Evolutionary conservation across 179 eudicot genomes (phyloP).

Genomic region (Heliamphora pulchella): DNA sequence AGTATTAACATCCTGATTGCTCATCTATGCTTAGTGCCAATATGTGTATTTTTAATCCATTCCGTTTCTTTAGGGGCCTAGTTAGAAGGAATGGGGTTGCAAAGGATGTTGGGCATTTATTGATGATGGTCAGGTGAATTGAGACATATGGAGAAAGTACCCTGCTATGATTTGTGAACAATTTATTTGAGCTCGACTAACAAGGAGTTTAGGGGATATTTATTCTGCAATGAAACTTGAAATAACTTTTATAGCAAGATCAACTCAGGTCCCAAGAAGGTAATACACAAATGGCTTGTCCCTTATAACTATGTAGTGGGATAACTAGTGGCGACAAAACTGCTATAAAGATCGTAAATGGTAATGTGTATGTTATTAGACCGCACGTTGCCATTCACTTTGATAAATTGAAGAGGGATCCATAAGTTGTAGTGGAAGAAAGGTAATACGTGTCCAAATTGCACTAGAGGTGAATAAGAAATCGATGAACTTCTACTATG

Average conservation of each 20-base stretch:
- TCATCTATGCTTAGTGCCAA: background rate
- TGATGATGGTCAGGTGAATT: background rate
- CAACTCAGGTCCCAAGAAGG: background rate
- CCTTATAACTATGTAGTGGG: no score
- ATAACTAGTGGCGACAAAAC: background rate
- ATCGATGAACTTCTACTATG: background rate
- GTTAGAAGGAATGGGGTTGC: background rate
- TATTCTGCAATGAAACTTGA: background rate
- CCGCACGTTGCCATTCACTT: no score
- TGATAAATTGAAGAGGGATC: no score
- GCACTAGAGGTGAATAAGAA: no score
- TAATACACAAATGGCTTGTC: no score
- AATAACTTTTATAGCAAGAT: background rate
- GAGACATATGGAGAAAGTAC: background rate
- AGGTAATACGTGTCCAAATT: no score
- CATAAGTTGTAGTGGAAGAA: no score
- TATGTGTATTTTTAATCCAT: background rate
- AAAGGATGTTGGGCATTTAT: background rate
- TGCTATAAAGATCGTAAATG: background rate
- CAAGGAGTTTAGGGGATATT: background rate
- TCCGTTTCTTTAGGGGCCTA: background rate
- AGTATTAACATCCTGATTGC: background rate
- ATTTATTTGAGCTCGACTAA: background rate
- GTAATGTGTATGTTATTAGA: no score
- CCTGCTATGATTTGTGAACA: background rate